Conservation (phyloP, 1,139 yeast genomes). For the Suhomyces chickasaworum region DNA sequence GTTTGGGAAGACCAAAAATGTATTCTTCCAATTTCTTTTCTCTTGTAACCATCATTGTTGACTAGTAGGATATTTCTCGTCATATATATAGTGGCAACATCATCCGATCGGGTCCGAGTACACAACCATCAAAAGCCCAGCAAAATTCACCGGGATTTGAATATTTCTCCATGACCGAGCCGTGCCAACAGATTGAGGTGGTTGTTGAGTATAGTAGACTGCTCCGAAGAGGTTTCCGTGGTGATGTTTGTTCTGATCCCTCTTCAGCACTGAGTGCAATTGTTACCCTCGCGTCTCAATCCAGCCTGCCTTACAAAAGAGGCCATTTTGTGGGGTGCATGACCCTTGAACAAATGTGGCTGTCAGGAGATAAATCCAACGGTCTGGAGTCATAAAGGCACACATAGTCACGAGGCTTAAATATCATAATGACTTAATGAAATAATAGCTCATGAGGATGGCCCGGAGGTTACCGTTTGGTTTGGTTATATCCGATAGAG, state of each 20-base stretch:
- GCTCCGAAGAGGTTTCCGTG: too few relatives aligned
- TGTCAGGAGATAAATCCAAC: background rate
- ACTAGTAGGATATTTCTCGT: background rate
- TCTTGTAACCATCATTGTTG: slow-evolving; percentile 13
- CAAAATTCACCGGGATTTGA: background rate
- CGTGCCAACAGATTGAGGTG: too few relatives aligned
- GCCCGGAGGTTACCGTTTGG: too few relatives aligned
- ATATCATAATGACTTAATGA: too few relatives aligned
- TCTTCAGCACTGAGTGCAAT: too few relatives aligned
- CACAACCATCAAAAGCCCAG: background rate
- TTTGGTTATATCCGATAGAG: too few relatives aligned
- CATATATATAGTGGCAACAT: background rate
- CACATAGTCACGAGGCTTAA: too few relatives aligned
- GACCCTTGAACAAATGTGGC: background rate
- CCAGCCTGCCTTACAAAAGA: background rate
- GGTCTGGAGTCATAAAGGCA: background rate
- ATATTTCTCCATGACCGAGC: background rate
- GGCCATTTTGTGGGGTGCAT: slow-evolving; percentile 3
- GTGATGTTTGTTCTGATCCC: too few relatives aligned
- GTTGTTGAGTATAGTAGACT: too few relatives aligned
- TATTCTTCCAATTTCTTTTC: slow-evolving; percentile 27
- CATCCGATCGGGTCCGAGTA: background rate
- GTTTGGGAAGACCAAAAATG: slow-evolving; percentile 27
- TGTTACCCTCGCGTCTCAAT: too few relatives aligned
- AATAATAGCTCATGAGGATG: too few relatives aligned